These are phyloP conservation scores for Mycena venus DNA, from an alignment of 768 basidiomycete species.

Conservation along the genomic window DNA sequence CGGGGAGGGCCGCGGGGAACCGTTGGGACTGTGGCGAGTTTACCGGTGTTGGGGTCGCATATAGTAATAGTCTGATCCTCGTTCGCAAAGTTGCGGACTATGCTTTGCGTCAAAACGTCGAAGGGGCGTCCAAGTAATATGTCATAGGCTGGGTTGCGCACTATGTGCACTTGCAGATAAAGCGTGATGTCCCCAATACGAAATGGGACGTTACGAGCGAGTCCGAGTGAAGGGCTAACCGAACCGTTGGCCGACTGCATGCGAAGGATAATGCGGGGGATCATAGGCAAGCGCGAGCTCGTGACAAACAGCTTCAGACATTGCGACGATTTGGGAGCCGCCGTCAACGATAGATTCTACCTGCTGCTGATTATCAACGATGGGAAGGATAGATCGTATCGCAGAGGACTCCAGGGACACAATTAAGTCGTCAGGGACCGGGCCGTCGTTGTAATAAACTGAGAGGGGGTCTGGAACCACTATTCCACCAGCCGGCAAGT, in stretches of 20 bases:
- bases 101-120: conserved; percentile 7
- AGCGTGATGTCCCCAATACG: no score
- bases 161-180: no score
- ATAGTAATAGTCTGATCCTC: conserved; percentile 12
- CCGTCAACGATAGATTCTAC: conserved; percentile 35
- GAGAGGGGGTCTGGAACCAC: not conserved
- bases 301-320: conserved; percentile 37
- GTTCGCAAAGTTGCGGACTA: conserved; percentile 6
- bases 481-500: not conserved
- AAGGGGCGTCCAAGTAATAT: conserved; percentile 27
- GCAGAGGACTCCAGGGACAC: conserved; percentile 26
- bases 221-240: conserved; percentile 1
- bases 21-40: conserved; percentile 8
- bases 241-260: conserved; percentile 21
- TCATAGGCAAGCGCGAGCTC: not conserved
- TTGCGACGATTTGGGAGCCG: conserved; percentile 36
- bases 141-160: conserved; percentile 26
- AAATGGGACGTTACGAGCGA: no score
- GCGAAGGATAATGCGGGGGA: not conserved
- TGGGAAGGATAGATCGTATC: conserved; percentile 24
- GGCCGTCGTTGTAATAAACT: not conserved
- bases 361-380: conserved; percentile 9
- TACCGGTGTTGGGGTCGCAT: conserved; percentile 15
- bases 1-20: not conserved
- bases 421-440: conserved; percentile 11